Conservation (phyloP, 2,329 filamentous ascomycete genomes). For the Sarocladium kiliense region DNA sequence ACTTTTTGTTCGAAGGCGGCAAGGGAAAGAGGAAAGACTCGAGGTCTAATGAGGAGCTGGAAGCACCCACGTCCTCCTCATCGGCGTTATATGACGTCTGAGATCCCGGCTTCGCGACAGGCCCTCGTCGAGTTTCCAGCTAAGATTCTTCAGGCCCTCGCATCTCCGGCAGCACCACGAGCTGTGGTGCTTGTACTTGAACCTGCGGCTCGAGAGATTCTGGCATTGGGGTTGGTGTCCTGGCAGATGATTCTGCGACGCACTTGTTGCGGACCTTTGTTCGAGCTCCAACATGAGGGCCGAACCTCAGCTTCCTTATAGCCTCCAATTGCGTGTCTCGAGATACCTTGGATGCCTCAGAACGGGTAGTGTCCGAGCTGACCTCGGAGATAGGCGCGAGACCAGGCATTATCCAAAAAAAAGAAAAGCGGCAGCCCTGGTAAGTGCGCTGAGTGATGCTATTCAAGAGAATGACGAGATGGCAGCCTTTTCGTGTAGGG, state of each 20-base stretch:
- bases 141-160: not conserved
- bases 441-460: not conserved
- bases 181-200: not conserved
- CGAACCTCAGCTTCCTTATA: constrained; percentile 1
- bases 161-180: no score
- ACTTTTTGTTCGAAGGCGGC: constrained; percentile 4
- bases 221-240: not conserved
- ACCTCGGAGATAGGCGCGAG: constrained; percentile 2
- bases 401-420: constrained; percentile 6
- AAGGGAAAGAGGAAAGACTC: constrained; percentile 20
- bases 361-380: not conserved
- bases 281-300: not conserved
- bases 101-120: not conserved
- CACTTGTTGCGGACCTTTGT: no score
- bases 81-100: constrained; percentile 6
- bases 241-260: no score
- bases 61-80: constrained; percentile 1
- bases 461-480: constrained; percentile 9
- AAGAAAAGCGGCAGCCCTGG: not conserved
- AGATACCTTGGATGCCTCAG: not conserved
- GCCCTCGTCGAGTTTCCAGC: not conserved
- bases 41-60: constrained; percentile 18
- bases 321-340: not conserved
- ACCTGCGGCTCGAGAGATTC: not conserved
- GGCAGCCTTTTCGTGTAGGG: not conserved